A percentile compares a stretch with the other conserved stretches of the same genome.
Evolutionary conservation across 2,329 filamentous ascomycete species (phyloP).

Genomic region (Herpotrichia juniperi): DNA sequence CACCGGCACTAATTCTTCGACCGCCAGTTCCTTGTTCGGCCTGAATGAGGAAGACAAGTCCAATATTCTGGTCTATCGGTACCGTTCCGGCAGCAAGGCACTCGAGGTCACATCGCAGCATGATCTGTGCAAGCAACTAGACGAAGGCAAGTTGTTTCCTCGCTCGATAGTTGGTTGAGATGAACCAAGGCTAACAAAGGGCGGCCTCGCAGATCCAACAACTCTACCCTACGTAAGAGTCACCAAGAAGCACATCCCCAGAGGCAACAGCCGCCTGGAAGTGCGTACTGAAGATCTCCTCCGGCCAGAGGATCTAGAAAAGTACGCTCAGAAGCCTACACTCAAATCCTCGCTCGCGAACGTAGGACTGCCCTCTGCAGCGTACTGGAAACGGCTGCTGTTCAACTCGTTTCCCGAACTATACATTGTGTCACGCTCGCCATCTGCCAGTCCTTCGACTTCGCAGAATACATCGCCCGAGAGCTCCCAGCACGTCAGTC

Average conservation of each 20-base stretch:
- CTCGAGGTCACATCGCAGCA: slow-evolving; percentile 52
- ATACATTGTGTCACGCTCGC: slow-evolving; percentile 57
- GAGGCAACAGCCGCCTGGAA: slow-evolving; percentile 53
- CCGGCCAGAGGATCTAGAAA: slow-evolving; percentile 38
- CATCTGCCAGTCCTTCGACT: slow-evolving; percentile 36
- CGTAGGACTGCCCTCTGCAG: slow-evolving; percentile 51
- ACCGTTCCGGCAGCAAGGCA: slow-evolving; percentile 45
- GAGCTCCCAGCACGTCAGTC: slow-evolving; percentile 45
- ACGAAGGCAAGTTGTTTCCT: slow-evolving; percentile 36
- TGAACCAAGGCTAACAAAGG: slow-evolving; percentile 25
- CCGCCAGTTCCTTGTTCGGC: slow-evolving; percentile 49
- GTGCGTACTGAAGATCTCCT: slow-evolving; percentile 54
- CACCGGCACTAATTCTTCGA: slow-evolving; percentile 39
- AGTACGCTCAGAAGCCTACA: slow-evolving; percentile 52
- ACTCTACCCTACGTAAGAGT: slow-evolving; percentile 47
- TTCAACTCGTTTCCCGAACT: slow-evolving; percentile 54
- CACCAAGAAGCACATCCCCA: slow-evolving; percentile 54
- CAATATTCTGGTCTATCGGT: slow-evolving; percentile 54
- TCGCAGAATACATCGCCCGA: slow-evolving; percentile 48
- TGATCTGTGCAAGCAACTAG: slow-evolving; percentile 49
- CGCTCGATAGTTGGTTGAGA: not conserved
- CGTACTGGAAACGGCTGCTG: slow-evolving; percentile 54
- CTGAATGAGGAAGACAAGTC: slow-evolving; percentile 51
- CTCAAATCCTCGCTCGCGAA: slow-evolving; percentile 55
- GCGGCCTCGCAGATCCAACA: slow-evolving; percentile 44